A percentile compares a stretch with the other conserved stretches of the same genome.
These are phyloP conservation scores for Hyaloscypha bicolor DNA, from an alignment of 495 filamentous ascomycete species.

Conservation along the genomic window DNA sequence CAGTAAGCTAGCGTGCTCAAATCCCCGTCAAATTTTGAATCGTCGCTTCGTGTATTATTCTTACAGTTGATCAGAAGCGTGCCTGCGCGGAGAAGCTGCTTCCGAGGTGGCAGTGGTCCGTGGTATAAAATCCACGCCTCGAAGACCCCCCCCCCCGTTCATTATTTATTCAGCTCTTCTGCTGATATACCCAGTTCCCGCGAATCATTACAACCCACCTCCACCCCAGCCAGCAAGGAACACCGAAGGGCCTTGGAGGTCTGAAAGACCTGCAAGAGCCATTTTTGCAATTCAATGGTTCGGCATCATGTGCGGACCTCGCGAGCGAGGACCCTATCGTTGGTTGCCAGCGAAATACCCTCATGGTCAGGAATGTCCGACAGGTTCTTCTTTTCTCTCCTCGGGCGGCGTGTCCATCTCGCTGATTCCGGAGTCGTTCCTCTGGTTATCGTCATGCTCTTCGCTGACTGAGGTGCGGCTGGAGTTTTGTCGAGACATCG, in stretches of 20 bases:
- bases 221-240: neutral
- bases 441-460: neutral
- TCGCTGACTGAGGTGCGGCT: constrained; percentile 28
- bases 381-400: neutral
- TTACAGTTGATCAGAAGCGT: too few species aligned
- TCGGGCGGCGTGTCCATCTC: constrained; percentile 11
- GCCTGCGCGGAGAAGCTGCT: too few species aligned
- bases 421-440: constrained; percentile 8
- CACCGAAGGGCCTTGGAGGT: neutral
- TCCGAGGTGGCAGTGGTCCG: too few species aligned
- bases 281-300: neutral
- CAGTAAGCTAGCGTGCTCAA: too few species aligned
- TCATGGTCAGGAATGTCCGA: neutral
- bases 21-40: too few species aligned
- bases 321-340: neutral
- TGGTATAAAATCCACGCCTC: too few species aligned
- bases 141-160: too few species aligned
- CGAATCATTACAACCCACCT: neutral
- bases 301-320: neutral
- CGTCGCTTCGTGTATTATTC: too few species aligned
- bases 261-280: neutral
- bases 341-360: neutral
- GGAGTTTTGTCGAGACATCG: neutral
- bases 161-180: too few species aligned
- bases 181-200: neutral